Evolutionary conservation across 1,284 basidiomycete genomes (phyloP).

Genomic region (Lentinula novae-zelandiae): DNA sequence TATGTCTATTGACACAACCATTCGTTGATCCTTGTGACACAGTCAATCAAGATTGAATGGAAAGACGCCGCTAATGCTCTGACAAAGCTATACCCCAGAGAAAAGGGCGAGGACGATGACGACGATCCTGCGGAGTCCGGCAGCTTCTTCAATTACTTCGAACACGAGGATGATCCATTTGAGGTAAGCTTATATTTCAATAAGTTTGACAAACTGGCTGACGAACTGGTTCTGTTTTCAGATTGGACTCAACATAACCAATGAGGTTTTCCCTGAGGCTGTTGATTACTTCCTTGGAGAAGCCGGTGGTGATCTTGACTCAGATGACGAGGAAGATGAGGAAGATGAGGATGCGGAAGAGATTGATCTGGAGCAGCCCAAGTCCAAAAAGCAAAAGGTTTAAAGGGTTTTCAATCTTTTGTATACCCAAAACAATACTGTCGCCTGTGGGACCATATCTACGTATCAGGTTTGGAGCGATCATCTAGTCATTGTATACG

Average conservation of each 20-base stretch:
- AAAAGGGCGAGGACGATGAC: constrained; percentile 48
- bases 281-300: constrained; percentile 76
- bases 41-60: constrained; percentile 75
- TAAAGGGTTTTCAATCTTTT: constrained; percentile 26
- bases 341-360: constrained; percentile 74
- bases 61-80: constrained; percentile 75
- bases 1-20: constrained; percentile 3
- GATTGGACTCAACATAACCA: constrained; percentile 69
- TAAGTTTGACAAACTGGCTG: neutral
- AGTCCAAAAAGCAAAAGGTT: constrained; percentile 65
- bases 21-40: neutral
- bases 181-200: constrained; percentile 47
- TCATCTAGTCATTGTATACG: neutral
- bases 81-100: constrained; percentile 73
- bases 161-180: constrained; percentile 56
- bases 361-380: constrained; percentile 80
- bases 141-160: constrained; percentile 89
- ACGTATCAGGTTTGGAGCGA: neutral
- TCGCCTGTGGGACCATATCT: neutral
- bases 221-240: constrained; percentile 23
- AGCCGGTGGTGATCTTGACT: constrained; percentile 50
- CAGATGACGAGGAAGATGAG: constrained; percentile 65
- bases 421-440: neutral
- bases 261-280: constrained; percentile 74
- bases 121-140: constrained; percentile 63